Conservation (phyloP, 148 eudicot genomes). For the Rhododendron williamsianum region DNA sequence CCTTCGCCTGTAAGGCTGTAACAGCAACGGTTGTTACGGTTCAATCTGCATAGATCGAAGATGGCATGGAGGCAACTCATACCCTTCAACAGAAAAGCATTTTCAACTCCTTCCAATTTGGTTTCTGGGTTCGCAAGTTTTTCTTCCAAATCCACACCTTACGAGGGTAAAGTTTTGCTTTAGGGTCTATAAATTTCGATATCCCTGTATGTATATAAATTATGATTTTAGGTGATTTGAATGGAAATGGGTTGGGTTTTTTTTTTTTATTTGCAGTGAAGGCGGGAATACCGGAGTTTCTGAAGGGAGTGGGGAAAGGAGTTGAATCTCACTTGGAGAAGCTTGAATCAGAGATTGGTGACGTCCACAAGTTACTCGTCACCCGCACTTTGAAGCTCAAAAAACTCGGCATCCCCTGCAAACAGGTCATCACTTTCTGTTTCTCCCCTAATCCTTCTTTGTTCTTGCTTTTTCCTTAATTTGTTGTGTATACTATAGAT, state of each 20-base stretch:
- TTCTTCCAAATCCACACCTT: conserved; percentile 23
- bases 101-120: conserved; percentile 14
- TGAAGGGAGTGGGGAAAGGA: conserved; percentile 69
- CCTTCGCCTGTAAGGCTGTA: neutral
- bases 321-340: conserved; percentile 63
- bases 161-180: neutral
- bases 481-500: neutral
- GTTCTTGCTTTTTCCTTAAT: neutral
- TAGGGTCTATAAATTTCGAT: neutral
- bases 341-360: conserved; percentile 73
- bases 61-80: conserved; percentile 34
- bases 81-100: neutral
- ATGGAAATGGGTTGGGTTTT: no score
- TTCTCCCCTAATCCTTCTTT: neutral
- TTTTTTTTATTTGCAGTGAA: conserved; percentile 37
- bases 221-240: no score
- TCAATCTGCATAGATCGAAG: neutral
- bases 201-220: no score
- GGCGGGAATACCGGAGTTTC: conserved; percentile 69
- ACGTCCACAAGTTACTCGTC: conserved; percentile 63
- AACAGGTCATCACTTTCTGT: conserved; percentile 42
- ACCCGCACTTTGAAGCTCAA: conserved; percentile 71
- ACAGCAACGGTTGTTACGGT: neutral
- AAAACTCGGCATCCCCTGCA: conserved; percentile 69
- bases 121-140: conserved; percentile 20